A percentile compares a stretch with the other conserved stretches of the same genome.
phyloP scores from a whole-genome alignment of 2,329 filamentous ascomycete species.

The Westerdykella ornata region DNA sequence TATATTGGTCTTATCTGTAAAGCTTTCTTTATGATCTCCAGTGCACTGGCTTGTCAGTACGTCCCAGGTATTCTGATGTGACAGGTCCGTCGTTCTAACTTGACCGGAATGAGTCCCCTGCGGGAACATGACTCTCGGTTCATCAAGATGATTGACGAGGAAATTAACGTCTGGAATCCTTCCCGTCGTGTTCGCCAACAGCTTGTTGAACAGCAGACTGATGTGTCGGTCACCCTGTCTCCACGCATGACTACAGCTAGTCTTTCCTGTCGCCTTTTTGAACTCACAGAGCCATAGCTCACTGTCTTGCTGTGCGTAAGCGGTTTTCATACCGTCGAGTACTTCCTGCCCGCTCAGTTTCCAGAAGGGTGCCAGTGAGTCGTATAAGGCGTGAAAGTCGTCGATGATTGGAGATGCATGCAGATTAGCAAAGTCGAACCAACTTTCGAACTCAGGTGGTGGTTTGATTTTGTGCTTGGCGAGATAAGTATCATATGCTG shows the following conservation, averaged over 20 bases:
- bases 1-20: conserved; percentile 11
- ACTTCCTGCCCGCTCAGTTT: conserved; percentile 21
- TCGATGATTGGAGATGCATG: conserved; percentile 45
- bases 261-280: not conserved
- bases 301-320: not conserved
- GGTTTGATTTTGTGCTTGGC: conserved; percentile 41
- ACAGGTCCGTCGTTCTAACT: not conserved
- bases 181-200: conserved; percentile 3
- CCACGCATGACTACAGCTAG: not conserved
- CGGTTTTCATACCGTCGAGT: not conserved
- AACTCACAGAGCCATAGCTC: conserved; percentile 7
- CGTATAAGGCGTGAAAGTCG: conserved; percentile 44
- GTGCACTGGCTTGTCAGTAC: not conserved
- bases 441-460: conserved; percentile 44
- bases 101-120: not conserved
- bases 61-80: not conserved
- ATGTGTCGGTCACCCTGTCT: conserved; percentile 2
- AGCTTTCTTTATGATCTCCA: not conserved
- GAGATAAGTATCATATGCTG: conserved; percentile 40
- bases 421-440: conserved; percentile 41
- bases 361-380: conserved; percentile 40
- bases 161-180: not conserved
- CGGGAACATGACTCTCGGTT: not conserved
- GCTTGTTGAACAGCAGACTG: conserved; percentile 1
- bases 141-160: not conserved